Evolutionary conservation across 768 basidiomycete species (phyloP).

Genomic region (Suillus fuscotomentosus): DNA sequence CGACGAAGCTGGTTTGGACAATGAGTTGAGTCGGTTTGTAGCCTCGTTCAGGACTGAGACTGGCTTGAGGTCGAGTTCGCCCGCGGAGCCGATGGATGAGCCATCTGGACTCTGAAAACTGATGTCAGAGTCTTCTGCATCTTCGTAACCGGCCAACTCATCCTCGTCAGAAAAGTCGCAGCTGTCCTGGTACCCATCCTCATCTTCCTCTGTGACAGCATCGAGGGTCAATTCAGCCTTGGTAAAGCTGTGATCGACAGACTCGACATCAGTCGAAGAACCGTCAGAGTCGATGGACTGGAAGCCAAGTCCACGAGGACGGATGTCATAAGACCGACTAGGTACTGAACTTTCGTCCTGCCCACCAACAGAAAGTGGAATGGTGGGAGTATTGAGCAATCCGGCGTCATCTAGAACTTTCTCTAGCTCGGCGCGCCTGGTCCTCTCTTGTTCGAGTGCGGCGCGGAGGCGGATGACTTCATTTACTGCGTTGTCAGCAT

Average conservation of each 20-base stretch:
- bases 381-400: slow-evolving; percentile 45
- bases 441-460: slow-evolving; percentile 40
- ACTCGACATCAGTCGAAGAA: slow-evolving; percentile 70
- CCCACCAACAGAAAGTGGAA: slow-evolving; percentile 15
- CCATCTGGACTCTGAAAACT: slow-evolving; percentile 42
- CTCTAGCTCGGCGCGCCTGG: slow-evolving; percentile 48
- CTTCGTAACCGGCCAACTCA: slow-evolving; percentile 65
- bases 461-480: slow-evolving; percentile 26
- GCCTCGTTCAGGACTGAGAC: slow-evolving; percentile 21
- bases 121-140: slow-evolving; percentile 60
- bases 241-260: slow-evolving; percentile 40
- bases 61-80: slow-evolving; percentile 36
- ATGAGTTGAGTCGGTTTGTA: slow-evolving; percentile 3
- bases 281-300: slow-evolving; percentile 54
- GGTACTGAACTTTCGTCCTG: slow-evolving; percentile 17
- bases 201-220: slow-evolving; percentile 56
- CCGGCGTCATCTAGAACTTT: slow-evolving; percentile 46
- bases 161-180: slow-evolving; percentile 46
- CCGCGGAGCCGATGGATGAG: slow-evolving; percentile 55
- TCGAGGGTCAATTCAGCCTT: slow-evolving; percentile 50
- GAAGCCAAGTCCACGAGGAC: slow-evolving; percentile 48
- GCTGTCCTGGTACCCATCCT: slow-evolving; percentile 31
- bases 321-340: slow-evolving; percentile 22
- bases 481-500: slow-evolving; percentile 22
- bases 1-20: slow-evolving; percentile 15